Conservation (phyloP, 2,329 filamentous ascomycete species). For the Ceratocystis cubensis region DNA sequence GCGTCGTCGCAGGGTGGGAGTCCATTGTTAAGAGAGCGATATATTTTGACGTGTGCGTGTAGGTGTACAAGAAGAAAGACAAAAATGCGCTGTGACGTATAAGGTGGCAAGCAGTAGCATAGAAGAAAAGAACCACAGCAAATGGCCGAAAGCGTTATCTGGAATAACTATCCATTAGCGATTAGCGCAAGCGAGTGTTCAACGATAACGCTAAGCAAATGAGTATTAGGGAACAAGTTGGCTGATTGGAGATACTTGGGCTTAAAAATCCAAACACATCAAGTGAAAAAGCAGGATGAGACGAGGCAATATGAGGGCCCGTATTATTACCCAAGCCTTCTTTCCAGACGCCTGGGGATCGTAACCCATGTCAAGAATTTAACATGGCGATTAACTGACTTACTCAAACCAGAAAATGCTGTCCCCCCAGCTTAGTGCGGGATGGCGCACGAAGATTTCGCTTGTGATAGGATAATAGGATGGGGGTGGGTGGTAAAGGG, state of each 20-base stretch:
- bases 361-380: not conserved
- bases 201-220: not conserved
- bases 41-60: not conserved
- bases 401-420: not conserved
- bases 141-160: constrained; percentile 11
- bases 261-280: not conserved
- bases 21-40: constrained; percentile 4
- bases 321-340: constrained; percentile 3
- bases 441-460: not conserved
- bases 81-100: constrained; percentile 10
- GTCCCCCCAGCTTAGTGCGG: not conserved
- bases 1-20: not conserved
- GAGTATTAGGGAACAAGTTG: not conserved
- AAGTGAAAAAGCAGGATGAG: not conserved
- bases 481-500: not conserved
- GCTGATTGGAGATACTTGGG: not conserved
- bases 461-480: not conserved
- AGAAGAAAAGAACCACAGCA: not conserved
- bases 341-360: not conserved
- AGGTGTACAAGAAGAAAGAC: not conserved
- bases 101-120: not conserved
- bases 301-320: not conserved
- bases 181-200: not conserved
- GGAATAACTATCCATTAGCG: not conserved
- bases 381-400: not conserved